Base-by-base conservation (phyloP, 2,329 filamentous ascomycete genomes). In the Pyrenophora graminea region DNA sequence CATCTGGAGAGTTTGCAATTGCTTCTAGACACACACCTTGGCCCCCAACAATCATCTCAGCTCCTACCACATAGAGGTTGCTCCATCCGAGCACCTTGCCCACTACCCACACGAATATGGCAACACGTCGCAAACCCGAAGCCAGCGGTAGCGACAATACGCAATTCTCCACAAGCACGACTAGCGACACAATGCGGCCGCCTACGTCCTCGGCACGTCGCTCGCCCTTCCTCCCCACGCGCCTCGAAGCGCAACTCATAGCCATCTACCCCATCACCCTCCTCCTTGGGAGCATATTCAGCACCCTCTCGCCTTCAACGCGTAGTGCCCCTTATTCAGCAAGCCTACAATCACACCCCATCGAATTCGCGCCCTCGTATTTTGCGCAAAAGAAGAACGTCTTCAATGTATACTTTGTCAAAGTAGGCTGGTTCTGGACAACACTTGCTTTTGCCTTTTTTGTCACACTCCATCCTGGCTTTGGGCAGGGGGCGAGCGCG, bases 361-460 rank as follows among this genome's bases (percentile, higher is more conserved):
- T 73, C 50, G 69, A 73, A 34, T 72, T 79, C 4, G 83, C 87
- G 43, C 89, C 89, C 2, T 87, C 82, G 70, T 99, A 97, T 79
- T 99, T 99, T 72, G 93, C 94, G 39, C 88, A 88, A 64, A 99
- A 99, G 76, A 82, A 85, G 72, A 99, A 99, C 76, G 64, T 97
- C 45, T 89, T 97, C 82, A 99, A 99, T 71, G 74, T 89, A 39
- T 83, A 91, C 65, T 99, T 97, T 69, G 94, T 99, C 67, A 99
- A 99, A 80, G 81, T 89, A 46, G 93, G 93, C 55, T 99, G 94
- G 94, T 83, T 87, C 42, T 99, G 94, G 94, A 86, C 90, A 25
- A 91, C 89, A 0, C 70, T 84, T 8, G 87, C 90, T 0, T 92
- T 96, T 66, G 74, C 82, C 30, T 73, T 83, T 13, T 90, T 96